phyloP scores from a whole-genome alignment of 306 rosid species.

The Urtica urens region DNA sequence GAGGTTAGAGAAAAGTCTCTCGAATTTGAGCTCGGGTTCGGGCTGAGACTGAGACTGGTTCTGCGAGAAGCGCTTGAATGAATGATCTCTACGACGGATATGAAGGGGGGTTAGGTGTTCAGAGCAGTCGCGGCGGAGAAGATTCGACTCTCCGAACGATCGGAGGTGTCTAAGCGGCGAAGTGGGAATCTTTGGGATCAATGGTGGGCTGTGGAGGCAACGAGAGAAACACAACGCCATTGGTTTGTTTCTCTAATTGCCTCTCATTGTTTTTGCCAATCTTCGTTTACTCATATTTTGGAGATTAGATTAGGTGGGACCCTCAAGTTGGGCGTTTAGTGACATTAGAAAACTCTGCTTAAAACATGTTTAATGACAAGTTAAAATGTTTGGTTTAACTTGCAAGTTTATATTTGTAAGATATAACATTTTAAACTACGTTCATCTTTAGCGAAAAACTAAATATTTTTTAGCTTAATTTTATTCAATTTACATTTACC shows the following conservation, averaged over 20 bases:
- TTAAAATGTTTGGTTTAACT: too few relatives aligned
- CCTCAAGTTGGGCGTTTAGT: too few relatives aligned
- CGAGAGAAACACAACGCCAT: neutral
- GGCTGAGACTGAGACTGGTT: constrained; percentile 20
- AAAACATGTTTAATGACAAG: too few relatives aligned
- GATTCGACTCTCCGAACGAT: neutral
- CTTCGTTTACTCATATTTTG: too few relatives aligned
- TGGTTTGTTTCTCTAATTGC: too few relatives aligned
- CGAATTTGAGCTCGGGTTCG: constrained; percentile 21
- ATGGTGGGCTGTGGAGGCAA: neutral
- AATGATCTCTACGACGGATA: neutral
- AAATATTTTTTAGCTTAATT: too few relatives aligned
- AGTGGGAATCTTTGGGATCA: neutral
- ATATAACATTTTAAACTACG: too few relatives aligned
- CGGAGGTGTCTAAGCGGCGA: neutral
- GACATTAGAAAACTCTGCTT: too few relatives aligned
- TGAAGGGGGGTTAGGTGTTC: neutral
- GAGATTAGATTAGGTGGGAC: too few relatives aligned
- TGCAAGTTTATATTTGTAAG: too few relatives aligned
- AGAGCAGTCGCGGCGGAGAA: neutral
- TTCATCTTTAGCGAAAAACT: too few relatives aligned
- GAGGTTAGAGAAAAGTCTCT: constrained; percentile 62
- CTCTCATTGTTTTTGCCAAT: neutral
- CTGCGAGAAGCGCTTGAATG: constrained; percentile 28
- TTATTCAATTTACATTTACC: too few relatives aligned